phyloP scores from a whole-genome alignment of 202 grass and related monocot species.

The Digitaria exilis region DNA sequence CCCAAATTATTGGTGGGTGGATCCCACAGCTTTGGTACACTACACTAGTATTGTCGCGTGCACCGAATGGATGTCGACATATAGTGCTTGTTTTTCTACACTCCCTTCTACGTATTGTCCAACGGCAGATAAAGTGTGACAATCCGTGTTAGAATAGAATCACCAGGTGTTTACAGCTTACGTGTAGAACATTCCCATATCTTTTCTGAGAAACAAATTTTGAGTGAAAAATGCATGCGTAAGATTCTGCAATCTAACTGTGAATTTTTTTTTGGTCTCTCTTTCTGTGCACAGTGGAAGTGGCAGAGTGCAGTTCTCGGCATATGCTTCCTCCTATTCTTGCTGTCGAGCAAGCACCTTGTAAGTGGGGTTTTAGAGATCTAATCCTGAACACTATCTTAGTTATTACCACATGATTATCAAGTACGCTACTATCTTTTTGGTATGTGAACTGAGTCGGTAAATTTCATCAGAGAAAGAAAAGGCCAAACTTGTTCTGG shows the following conservation, averaged over 20 bases:
- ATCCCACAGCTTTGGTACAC: neutral
- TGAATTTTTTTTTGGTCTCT: neutral
- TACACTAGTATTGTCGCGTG: neutral
- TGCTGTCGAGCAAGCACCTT: constrained; percentile 66
- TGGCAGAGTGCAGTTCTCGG: constrained; percentile 88
- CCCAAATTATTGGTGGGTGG: constrained; percentile 5
- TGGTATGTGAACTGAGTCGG: neutral
- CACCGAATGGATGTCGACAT: neutral
- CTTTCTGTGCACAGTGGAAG: constrained; percentile 64
- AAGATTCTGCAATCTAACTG: constrained; percentile 34
- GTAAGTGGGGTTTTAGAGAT: constrained; percentile 51
- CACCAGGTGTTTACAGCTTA: neutral
- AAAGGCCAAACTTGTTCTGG: constrained; percentile 83
- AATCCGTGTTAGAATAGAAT: neutral
- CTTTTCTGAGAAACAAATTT: neutral
- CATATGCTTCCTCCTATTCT: constrained; percentile 70
- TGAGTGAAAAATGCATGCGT: constrained; percentile 18
- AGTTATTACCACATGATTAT: neutral
- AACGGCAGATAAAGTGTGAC: neutral
- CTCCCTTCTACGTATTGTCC: neutral
- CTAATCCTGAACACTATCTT: neutral
- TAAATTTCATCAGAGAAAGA: constrained; percentile 64
- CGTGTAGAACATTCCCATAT: neutral
- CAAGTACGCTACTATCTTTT: neutral
- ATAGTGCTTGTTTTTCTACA: neutral